Conservation (phyloP, 768 basidiomycete species). For the Cystofilobasidium ferigula region DNA sequence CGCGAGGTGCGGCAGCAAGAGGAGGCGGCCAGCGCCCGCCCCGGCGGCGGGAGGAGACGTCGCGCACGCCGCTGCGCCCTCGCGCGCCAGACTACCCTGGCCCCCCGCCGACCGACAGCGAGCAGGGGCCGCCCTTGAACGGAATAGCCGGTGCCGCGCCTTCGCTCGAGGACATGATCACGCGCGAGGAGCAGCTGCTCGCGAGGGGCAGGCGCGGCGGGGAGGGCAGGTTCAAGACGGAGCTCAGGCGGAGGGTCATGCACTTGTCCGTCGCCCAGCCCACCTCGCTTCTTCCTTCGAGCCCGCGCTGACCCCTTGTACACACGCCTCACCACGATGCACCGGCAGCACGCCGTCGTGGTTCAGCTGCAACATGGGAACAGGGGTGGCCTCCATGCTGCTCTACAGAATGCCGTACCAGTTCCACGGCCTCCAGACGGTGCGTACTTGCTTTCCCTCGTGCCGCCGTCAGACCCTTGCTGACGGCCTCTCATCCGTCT, state of each 20-base stretch:
- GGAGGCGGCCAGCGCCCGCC: no score
- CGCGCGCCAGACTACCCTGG: no score
- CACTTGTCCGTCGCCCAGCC: not conserved
- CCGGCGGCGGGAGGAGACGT: no score
- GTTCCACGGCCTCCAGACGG: slow-evolving; percentile 35
- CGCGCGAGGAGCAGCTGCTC: not conserved
- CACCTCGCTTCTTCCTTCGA: not conserved
- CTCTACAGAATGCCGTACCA: slow-evolving; percentile 53
- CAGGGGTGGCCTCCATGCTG: slow-evolving; percentile 49
- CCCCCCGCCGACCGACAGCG: no score
- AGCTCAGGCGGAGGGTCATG: not conserved
- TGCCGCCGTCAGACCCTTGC: no score
- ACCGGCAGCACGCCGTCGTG: slow-evolving; percentile 7
- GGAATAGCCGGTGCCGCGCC: not conserved
- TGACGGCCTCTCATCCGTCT: no score
- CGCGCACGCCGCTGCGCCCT: no score
- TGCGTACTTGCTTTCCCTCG: no score
- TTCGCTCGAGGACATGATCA: not conserved
- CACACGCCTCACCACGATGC: no score
- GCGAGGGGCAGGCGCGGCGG: not conserved
- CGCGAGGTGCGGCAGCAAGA: no score
- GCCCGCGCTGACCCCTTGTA: not conserved
- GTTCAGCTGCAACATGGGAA: slow-evolving; percentile 32
- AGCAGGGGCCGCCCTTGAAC: no score
- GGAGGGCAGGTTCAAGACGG: not conserved